Base-by-base conservation (phyloP, 257 asterid genomes). In the Solanum medicagineum region DNA sequence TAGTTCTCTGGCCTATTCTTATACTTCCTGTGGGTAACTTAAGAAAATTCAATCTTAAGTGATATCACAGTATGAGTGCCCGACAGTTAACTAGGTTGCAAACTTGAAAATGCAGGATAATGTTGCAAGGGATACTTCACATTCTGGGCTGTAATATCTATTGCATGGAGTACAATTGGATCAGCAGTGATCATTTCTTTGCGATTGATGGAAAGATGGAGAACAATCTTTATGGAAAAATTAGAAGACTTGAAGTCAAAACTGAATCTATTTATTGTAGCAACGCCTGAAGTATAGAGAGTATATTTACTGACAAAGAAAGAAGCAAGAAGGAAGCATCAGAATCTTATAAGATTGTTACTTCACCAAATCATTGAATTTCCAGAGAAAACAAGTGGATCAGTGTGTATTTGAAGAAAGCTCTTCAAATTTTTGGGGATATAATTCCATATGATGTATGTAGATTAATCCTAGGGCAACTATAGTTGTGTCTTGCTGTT, bases 101-200 rank as follows among this genome's bases (percentile, higher is more conserved):
- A 77, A 77, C 17, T 9, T 51, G 10, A 57, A 59, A 63, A 29
- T 92, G 93, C 89, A 95, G 99, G 97, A 66, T 91, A 92, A 87
- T 94, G 94, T 90, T 92, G 84, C 88, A 87, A 87, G 86, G 99
- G 96, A 44, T 94, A 94, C 92, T 95, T 95, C 94, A 94, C 94
- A 87, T 91, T 95, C 87, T 95, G 99, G 99, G 97, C 95, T 59
- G 93, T 90, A 69, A 88, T 95, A 84, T 94, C 97, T 26, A 93
- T 95, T 51, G 97, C 89, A 45, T 95, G 98, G 99, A 98, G 98
- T 17, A 95, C 98, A 5, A 71, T 94, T 10, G 98, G 85, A 79
- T 95, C 98, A 9, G 95, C 89, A 2, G 97, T 95, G 49, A 95
- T 95, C 87, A 93, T 94, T 1, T 91, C 92, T 54, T 83, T 95